Evolutionary conservation across 2,329 filamentous ascomycete genomes (phyloP).

Genomic region (Arthrobotrys pseudoclavata): DNA sequence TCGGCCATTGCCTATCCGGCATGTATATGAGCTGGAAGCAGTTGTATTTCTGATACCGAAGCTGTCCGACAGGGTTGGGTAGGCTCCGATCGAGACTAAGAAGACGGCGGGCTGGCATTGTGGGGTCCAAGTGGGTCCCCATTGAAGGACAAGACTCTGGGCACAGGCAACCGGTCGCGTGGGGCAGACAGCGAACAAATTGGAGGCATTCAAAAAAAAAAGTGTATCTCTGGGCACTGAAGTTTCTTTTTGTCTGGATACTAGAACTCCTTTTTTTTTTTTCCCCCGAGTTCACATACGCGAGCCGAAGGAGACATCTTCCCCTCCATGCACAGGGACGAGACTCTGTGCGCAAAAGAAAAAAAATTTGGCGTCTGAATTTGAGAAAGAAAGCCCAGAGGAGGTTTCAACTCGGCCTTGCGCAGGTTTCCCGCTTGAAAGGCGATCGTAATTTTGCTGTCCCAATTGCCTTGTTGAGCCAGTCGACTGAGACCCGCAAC

Average conservation of each 20-base stretch:
- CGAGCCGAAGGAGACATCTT: conserved; percentile 28
- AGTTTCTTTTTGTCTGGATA: conserved; percentile 34
- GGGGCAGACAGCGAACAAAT: conserved; percentile 14
- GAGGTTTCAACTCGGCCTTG: conserved; percentile 29
- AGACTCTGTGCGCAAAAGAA: conserved; percentile 25
- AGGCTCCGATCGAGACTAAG: conserved; percentile 52
- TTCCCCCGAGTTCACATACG: conserved; percentile 11
- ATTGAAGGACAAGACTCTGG: conserved; percentile 46
- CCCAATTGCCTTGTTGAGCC: conserved; percentile 53
- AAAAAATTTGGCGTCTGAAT: conserved; percentile 20
- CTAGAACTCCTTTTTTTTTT: conserved; percentile 12
- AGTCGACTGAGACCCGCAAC: conserved; percentile 46
- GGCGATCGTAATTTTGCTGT: conserved; percentile 36
- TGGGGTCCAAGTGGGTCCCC: conserved; percentile 30
- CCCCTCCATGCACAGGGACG: conserved; percentile 50
- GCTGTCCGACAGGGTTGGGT: conserved; percentile 50
- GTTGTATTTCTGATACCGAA: conserved; percentile 16
- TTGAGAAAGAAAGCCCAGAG: conserved; percentile 31
- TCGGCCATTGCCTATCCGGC: conserved; percentile 60
- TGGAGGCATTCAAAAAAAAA: conserved; percentile 22
- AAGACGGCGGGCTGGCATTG: conserved; percentile 38
- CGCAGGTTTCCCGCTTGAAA: conserved; percentile 50
- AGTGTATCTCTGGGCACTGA: conserved; percentile 33
- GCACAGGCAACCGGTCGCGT: conserved; percentile 42
- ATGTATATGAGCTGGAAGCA: conserved; percentile 51